Conservation (phyloP, 2,329 filamentous ascomycete species). For the Fusarium xylarioides region DNA sequence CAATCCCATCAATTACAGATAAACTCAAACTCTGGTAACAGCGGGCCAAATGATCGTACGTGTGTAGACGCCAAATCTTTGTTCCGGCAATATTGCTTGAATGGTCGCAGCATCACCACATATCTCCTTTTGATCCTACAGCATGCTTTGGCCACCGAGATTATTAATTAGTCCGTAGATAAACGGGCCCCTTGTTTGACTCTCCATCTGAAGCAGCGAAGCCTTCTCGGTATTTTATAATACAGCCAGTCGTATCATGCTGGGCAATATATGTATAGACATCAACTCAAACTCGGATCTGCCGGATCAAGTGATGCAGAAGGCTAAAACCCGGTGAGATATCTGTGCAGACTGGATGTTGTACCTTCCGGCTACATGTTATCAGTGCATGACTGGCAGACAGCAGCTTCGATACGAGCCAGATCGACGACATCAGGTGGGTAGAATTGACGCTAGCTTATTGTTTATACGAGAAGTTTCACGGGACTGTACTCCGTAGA, state of each 20-base stretch:
- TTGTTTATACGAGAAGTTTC: slow-evolving; percentile 1
- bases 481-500: neutral
- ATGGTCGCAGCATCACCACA: neutral
- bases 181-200: too few species aligned
- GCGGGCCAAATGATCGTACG: neutral
- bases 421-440: slow-evolving; percentile 10
- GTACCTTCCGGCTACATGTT: neutral
- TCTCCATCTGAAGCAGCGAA: neutral
- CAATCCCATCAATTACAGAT: neutral
- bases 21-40: neutral
- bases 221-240: neutral
- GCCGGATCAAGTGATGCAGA: neutral
- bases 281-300: neutral
- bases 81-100: neutral
- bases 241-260: neutral
- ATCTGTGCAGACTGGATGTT: neutral
- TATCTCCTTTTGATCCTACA: neutral
- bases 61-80: neutral
- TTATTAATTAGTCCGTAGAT: neutral
- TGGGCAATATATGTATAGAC: neutral
- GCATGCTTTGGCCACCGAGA: neutral
- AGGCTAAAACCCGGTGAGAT: neutral
- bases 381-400: neutral
- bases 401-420: slow-evolving; percentile 13
- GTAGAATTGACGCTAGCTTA: neutral